Conservation (phyloP, 108 stramenopile species). For the Cyclotella kingstonii region DNA sequence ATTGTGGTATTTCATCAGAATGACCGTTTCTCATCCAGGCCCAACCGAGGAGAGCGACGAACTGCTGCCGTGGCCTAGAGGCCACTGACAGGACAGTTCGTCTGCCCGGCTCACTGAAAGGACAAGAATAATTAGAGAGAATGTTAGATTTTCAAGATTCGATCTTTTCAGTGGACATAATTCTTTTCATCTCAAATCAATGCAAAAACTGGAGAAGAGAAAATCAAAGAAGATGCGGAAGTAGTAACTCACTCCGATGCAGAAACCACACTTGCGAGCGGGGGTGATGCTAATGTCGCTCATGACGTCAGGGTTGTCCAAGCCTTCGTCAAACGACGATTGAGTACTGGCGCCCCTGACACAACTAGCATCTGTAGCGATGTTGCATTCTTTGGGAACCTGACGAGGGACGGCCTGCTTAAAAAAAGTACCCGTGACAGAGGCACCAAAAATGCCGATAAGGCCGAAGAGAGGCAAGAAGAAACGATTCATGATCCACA, state of each 20-base stretch:
- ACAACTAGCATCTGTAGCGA: not conserved
- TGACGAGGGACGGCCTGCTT: conserved; percentile 34
- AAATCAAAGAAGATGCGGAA: not conserved
- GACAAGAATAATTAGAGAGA: not conserved
- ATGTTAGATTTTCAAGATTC: not conserved
- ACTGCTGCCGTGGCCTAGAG: conserved; percentile 50
- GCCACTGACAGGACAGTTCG: conserved; percentile 71
- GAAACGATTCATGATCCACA: conserved; percentile 26
- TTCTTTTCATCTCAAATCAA: too few species aligned
- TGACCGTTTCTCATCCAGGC: conserved; percentile 4
- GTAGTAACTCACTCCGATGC: conserved; percentile 76
- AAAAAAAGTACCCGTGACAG: conserved; percentile 27
- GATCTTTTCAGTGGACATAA: not conserved
- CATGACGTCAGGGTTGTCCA: conserved; percentile 51
- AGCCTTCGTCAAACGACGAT: conserved; percentile 19
- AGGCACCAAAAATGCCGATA: conserved; percentile 20
- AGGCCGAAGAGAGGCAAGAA: conserved; percentile 24
- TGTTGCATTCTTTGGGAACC: conserved; percentile 5
- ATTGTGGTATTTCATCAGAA: not conserved
- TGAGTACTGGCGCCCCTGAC: not conserved
- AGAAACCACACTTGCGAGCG: conserved; percentile 76
- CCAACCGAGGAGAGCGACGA: conserved; percentile 52
- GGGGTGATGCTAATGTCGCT: conserved; percentile 56
- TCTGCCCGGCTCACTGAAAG: conserved; percentile 75
- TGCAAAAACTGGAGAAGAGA: too few species aligned